These are phyloP conservation scores for Oleoguttula mirabilis DNA, from an alignment of 495 filamentous ascomycete genomes.

Conservation along the genomic window DNA sequence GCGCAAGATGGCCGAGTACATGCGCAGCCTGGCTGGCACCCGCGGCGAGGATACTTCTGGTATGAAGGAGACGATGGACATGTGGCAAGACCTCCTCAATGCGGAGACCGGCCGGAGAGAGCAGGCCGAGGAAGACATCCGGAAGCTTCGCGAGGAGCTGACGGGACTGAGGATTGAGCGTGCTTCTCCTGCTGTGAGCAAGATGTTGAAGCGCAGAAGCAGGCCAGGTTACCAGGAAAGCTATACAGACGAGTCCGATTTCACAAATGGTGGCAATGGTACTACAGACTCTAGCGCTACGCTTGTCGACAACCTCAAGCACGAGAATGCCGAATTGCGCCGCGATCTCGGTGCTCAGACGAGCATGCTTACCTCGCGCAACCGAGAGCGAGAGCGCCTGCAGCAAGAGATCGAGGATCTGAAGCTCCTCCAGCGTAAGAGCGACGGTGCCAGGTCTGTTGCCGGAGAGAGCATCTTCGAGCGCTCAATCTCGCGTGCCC, in stretches of 20 bases:
- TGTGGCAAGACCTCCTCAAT: constrained; percentile 93
- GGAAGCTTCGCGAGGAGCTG: constrained; percentile 72
- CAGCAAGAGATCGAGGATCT: constrained; percentile 96
- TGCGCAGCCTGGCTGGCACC: constrained; percentile 55
- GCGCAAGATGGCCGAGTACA: constrained; percentile 64
- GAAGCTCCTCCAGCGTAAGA: constrained; percentile 69
- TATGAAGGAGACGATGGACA: constrained; percentile 75
- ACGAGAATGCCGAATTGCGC: constrained; percentile 84
- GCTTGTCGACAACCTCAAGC: constrained; percentile 68
- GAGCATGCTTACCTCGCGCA: constrained; percentile 92
- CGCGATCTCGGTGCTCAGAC: constrained; percentile 91
- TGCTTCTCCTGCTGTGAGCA: constrained; percentile 15
- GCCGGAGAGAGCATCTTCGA: constrained; percentile 87
- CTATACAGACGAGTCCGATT: constrained; percentile 39
- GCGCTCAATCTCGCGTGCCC: constrained; percentile 75
- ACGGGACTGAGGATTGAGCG: constrained; percentile 17
- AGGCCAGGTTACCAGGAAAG: constrained; percentile 8
- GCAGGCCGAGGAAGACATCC: constrained; percentile 80
- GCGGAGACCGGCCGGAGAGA: constrained; percentile 82
- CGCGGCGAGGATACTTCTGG: constrained; percentile 55
- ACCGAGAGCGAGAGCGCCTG: constrained; percentile 84
- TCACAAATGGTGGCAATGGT: constrained; percentile 45
- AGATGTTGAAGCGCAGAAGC: constrained; percentile 9
- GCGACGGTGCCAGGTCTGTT: constrained; percentile 46
- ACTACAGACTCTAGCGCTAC: constrained; percentile 50